Conservation (phyloP, 2,329 filamentous ascomycete species). For the Parastagonospora nodorum region DNA sequence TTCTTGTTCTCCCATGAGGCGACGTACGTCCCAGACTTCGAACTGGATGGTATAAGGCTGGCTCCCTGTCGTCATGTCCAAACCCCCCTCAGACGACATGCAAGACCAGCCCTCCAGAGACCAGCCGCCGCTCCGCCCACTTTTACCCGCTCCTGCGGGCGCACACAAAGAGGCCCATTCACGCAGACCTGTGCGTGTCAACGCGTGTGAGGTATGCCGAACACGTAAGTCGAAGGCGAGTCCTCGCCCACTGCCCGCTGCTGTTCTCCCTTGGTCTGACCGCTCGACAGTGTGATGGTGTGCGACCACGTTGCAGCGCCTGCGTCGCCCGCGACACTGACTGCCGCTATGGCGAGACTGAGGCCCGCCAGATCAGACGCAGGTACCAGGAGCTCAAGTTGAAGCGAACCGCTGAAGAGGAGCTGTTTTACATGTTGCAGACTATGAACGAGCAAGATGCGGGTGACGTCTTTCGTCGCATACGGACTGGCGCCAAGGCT, state of each 20-base stretch:
- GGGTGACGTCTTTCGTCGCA: conserved; percentile 12
- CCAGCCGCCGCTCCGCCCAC: conserved; percentile 5
- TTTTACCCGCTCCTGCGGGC: conserved; percentile 7
- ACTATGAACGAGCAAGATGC: conserved; percentile 15
- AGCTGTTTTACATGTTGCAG: conserved; percentile 13
- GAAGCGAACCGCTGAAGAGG: conserved; percentile 11
- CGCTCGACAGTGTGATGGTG: conserved; percentile 10
- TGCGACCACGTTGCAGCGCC: conserved; percentile 9
- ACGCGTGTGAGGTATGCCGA: conserved; percentile 14
- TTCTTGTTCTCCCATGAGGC: no score
- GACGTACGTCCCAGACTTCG: no score
- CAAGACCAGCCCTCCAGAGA: background rate
- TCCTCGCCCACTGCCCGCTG: background rate
- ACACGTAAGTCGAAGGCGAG: conserved; percentile 13
- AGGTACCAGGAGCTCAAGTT: conserved; percentile 10
- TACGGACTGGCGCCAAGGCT: conserved; percentile 18
- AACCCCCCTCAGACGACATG: background rate
- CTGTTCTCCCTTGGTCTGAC: background rate
- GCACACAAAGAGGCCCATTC: conserved; percentile 2
- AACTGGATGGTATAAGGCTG: no score
- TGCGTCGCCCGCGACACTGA: conserved; percentile 7
- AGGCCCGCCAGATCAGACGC: conserved; percentile 10
- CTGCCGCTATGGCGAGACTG: conserved; percentile 10
- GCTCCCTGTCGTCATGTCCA: no score
- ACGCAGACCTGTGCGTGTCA: conserved; percentile 1